Evolutionary conservation across 208 protist genomes (phyloP).

Genomic region (Jaenimonas drosophilae): DNA sequence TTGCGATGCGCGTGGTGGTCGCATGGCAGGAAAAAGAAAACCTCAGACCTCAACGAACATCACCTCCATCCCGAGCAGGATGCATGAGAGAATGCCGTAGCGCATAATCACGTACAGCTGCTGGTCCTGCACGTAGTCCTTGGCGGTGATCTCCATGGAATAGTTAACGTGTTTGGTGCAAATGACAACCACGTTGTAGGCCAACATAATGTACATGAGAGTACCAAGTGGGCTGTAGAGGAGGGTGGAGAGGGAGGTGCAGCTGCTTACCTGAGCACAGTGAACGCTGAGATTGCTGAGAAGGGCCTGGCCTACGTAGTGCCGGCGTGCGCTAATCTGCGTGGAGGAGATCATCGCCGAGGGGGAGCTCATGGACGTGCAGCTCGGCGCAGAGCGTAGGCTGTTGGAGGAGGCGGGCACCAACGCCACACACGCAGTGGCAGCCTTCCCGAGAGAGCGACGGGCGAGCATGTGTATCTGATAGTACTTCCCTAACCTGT

Average conservation of each 20-base stretch:
- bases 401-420: no score
- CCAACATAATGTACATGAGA: slow-evolving; percentile 55
- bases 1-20: no score
- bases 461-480: slow-evolving; percentile 15
- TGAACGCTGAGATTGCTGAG: slow-evolving; percentile 50
- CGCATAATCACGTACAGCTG: slow-evolving; percentile 74
- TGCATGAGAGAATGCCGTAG: slow-evolving; percentile 72
- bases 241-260: slow-evolving; percentile 50
- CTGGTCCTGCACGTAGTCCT: slow-evolving; percentile 88
- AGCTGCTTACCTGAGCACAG: slow-evolving; percentile 34
- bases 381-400: no score
- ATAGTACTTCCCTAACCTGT: neutral
- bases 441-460: slow-evolving; percentile 12
- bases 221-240: slow-evolving; percentile 76
- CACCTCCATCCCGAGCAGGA: slow-evolving; percentile 77
- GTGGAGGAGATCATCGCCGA: slow-evolving; percentile 3
- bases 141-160: slow-evolving; percentile 77
- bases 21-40: neutral
- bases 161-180: slow-evolving; percentile 77
- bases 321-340: slow-evolving; percentile 15
- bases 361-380: neutral
- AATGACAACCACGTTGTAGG: slow-evolving; percentile 83
- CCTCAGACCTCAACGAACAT: slow-evolving; percentile 78
- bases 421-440: no score
- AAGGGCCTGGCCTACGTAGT: slow-evolving; percentile 22